A percentile compares a stretch with the other conserved stretches of the same genome.
phyloP scores from a whole-genome alignment of 116 monocot genomes.

The Posidonia oceanica region DNA sequence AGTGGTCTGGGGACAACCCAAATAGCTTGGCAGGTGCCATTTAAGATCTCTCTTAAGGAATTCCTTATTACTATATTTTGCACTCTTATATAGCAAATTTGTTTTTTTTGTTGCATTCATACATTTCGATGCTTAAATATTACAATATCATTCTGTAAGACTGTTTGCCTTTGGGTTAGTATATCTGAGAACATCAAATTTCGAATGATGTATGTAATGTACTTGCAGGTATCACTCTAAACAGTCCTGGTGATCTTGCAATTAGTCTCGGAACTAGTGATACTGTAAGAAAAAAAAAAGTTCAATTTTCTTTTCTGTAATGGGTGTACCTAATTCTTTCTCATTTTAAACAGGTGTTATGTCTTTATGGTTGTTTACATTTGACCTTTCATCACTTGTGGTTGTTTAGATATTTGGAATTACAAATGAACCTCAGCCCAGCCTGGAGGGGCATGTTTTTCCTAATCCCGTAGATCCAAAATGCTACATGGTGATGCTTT shows the following conservation, averaged over 20 bases:
- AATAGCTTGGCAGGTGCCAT: slow-evolving; percentile 88
- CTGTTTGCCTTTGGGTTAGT: too few relatives aligned
- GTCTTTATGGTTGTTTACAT: neutral
- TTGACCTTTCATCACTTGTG: slow-evolving; percentile 2
- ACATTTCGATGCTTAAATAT: too few relatives aligned
- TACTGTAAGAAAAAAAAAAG: slow-evolving; percentile 38
- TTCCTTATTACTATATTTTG: neutral
- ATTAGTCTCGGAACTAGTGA: slow-evolving; percentile 98
- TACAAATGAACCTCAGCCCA: slow-evolving; percentile 51
- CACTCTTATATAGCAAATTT: neutral
- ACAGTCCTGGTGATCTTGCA: slow-evolving; percentile 87
- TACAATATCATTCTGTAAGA: too few relatives aligned
- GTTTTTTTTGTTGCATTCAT: neutral
- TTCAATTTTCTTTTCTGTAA: neutral
- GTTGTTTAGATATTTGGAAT: slow-evolving; percentile 80
- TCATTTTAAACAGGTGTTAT: neutral
- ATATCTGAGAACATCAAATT: too few relatives aligned
- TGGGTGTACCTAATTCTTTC: neutral
- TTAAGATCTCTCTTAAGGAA: neutral
- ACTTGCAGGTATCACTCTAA: slow-evolving; percentile 61
- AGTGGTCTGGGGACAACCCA: slow-evolving; percentile 99
- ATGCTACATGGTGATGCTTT: slow-evolving; percentile 96
- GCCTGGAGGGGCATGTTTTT: slow-evolving; percentile 85
- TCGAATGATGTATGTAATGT: neutral
- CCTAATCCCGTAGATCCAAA: slow-evolving; percentile 91